These are phyloP conservation scores for Nitzschia sp. DNA, from an alignment of 108 stramenopile genomes.

Conservation along the genomic window DNA sequence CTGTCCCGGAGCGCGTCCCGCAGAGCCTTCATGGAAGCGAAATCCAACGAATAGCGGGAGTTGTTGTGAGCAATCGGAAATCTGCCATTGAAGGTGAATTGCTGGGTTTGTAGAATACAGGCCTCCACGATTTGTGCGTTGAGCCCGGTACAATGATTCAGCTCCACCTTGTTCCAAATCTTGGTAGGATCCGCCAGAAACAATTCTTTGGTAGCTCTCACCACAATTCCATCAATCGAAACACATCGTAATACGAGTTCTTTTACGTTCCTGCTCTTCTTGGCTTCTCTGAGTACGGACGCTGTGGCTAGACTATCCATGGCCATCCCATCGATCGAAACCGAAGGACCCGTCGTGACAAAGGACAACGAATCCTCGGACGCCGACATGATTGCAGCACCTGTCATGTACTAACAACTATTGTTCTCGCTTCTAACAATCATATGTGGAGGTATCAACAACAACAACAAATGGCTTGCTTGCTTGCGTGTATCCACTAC, in stretches of 20 bases:
- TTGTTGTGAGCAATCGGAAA: slow-evolving; percentile 33
- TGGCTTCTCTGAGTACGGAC: slow-evolving; percentile 8
- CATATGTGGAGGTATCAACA: no score
- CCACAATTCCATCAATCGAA: slow-evolving; percentile 17
- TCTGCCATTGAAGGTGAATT: slow-evolving; percentile 24
- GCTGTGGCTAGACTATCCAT: slow-evolving; percentile 18
- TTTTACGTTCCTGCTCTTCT: neutral
- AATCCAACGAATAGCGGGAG: slow-evolving; percentile 15
- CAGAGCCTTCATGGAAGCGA: slow-evolving; percentile 11
- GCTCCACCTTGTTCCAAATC: slow-evolving; percentile 14
- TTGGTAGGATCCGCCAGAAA: slow-evolving; percentile 2
- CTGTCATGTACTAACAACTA: neutral
- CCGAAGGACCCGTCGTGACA: neutral
- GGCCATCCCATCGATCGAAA: slow-evolving; percentile 22
- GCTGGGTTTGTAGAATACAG: slow-evolving; percentile 5
- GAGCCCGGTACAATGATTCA: slow-evolving; percentile 25
- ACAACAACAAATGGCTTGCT: no score
- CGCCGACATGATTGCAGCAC: slow-evolving; percentile 1
- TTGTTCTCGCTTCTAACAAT: neutral
- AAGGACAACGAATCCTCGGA: slow-evolving; percentile 17
- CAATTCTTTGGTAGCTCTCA: slow-evolving; percentile 8
- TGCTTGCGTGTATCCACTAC: no score
- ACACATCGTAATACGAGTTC: slow-evolving; percentile 18
- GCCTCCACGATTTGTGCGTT: slow-evolving; percentile 12
- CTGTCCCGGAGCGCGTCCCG: slow-evolving; percentile 3